A percentile compares a stretch with the other conserved stretches of the same genome.
phyloP scores from a whole-genome alignment of 495 filamentous ascomycete genomes.

The Aspergillus saccharolyticus region DNA sequence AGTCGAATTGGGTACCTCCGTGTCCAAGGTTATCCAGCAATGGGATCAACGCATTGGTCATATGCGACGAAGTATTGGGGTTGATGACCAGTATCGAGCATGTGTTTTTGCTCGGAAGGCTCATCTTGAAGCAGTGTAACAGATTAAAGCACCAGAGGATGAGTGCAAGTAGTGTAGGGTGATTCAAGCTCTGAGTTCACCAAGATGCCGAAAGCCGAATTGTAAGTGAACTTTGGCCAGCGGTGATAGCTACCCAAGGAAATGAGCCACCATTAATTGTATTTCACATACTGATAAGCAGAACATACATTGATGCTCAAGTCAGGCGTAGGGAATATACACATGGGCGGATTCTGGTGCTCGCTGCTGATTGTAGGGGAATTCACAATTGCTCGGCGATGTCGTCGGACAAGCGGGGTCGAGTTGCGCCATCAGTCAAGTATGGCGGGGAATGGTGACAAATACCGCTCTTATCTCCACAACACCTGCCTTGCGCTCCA shows the following conservation, averaged over 20 bases:
- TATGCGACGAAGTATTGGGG: constrained; percentile 77
- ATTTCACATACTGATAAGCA: background rate
- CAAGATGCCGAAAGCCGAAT: background rate
- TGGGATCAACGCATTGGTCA: constrained; percentile 71
- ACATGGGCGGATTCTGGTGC: background rate
- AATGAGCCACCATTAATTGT: background rate
- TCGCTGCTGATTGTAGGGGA: background rate
- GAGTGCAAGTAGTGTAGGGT: background rate
- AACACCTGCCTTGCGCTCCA: too few relatives aligned
- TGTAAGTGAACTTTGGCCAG: background rate
- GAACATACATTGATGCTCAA: background rate
- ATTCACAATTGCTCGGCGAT: background rate
- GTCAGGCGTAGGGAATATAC: background rate
- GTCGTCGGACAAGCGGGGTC: background rate
- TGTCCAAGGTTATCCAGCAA: constrained; percentile 52
- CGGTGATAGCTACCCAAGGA: background rate
- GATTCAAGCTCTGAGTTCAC: background rate
- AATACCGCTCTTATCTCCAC: background rate
- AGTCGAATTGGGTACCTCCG: constrained; percentile 45
- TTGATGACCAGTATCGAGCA: constrained; percentile 75
- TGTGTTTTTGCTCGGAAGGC: constrained; percentile 4
- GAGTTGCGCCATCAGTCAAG: background rate
- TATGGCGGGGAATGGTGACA: background rate
- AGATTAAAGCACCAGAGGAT: background rate
- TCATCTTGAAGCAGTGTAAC: constrained; percentile 16